Conservation (phyloP, 768 basidiomycete species). For the Pulveroboletus ravenelii region DNA sequence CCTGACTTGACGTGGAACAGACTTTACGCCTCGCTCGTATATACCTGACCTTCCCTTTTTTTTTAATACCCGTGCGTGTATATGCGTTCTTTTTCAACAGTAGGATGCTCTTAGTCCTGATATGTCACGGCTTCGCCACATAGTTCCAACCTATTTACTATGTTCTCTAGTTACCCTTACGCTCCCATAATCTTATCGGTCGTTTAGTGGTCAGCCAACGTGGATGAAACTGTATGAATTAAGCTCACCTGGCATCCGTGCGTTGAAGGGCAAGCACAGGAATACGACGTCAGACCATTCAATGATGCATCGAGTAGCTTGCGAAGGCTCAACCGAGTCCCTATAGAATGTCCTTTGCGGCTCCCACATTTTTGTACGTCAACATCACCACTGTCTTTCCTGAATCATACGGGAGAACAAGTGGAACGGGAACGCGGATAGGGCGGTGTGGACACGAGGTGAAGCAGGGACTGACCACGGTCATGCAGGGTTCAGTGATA, state of each 20-base stretch:
- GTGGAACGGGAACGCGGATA: slow-evolving; percentile 4
- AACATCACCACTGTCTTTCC: neutral
- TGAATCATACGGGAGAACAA: neutral
- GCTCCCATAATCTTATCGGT: neutral
- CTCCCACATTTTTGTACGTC: slow-evolving; percentile 4
- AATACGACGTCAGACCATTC: slow-evolving; percentile 1
- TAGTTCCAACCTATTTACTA: too few species aligned
- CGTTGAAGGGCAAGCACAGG: neutral
- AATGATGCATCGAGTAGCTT: neutral
- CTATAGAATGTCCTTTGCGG: neutral
- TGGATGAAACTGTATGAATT: neutral
- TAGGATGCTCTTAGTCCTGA: too few species aligned
- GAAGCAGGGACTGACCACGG: slow-evolving; percentile 5
- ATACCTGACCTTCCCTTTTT: neutral
- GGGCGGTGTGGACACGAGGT: neutral
- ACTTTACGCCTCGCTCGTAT: neutral
- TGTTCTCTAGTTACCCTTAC: neutral
- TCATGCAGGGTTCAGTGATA: slow-evolving; percentile 20
- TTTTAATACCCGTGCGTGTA: neutral
- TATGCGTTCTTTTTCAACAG: too few species aligned
- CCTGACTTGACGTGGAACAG: slow-evolving; percentile 21
- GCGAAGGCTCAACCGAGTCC: neutral
- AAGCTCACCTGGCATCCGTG: too few species aligned
- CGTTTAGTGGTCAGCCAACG: neutral
- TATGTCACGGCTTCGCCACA: too few species aligned